Conservation (phyloP, 805 yeast genomes). For the Starmerella bombicola region DNA sequence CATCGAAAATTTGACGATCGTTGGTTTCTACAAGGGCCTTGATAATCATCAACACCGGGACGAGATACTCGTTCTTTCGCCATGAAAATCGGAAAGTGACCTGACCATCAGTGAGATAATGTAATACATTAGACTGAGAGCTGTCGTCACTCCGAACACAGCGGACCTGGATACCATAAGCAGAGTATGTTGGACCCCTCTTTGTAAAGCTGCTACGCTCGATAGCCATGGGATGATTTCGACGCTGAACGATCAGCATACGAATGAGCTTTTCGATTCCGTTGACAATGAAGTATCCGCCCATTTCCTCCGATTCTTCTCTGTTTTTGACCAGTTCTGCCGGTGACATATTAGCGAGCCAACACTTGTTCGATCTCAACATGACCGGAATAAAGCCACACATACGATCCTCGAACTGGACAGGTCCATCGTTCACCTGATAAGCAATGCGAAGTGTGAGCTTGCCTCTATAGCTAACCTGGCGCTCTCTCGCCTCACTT, state of each 20-base stretch:
- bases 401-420: constrained; percentile 65
- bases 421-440: constrained; percentile 82
- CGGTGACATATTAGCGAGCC: constrained; percentile 73
- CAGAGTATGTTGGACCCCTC: constrained; percentile 83
- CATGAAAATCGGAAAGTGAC: constrained; percentile 94
- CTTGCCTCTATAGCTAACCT: constrained; percentile 68
- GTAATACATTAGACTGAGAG: constrained; percentile 94
- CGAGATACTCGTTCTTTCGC: constrained; percentile 89
- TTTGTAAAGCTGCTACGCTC: constrained; percentile 88
- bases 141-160: constrained; percentile 94
- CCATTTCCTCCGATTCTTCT: constrained; percentile 92
- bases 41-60: constrained; percentile 84
- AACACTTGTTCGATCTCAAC: constrained; percentile 86
- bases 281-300: constrained; percentile 91
- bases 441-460: constrained; percentile 68
- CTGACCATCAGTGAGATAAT: constrained; percentile 88
- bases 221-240: constrained; percentile 97
- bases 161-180: constrained; percentile 87
- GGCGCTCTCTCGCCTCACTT: constrained; percentile 79
- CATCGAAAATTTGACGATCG: constrained; percentile 92
- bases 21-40: constrained; percentile 83
- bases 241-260: constrained; percentile 94
- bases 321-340: constrained; percentile 58
- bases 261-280: constrained; percentile 95
- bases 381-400: constrained; percentile 86